These are phyloP conservation scores for Citrus hindsii DNA, from an alignment of 345 rosid genomes.

Conservation along the genomic window DNA sequence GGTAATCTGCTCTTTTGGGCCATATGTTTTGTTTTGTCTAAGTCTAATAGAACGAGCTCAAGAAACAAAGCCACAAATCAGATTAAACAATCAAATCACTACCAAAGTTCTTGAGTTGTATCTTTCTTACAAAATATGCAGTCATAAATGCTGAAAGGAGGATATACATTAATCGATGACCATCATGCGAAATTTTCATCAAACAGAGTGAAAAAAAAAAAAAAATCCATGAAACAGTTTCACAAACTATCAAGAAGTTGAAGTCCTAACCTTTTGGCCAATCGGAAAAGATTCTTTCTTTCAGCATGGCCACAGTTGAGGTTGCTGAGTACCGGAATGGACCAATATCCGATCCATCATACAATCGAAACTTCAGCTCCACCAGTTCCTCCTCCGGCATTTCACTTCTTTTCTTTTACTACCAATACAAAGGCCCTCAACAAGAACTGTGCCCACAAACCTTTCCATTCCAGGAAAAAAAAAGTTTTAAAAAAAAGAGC, in stretches of 20 bases:
- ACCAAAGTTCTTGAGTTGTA: not conserved
- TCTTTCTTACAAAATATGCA: not conserved
- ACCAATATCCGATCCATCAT: slow-evolving; percentile 92
- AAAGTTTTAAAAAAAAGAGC: not conserved
- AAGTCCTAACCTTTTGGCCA: slow-evolving; percentile 82
- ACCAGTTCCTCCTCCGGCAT: slow-evolving; percentile 84
- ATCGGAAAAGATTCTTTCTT: slow-evolving; percentile 72
- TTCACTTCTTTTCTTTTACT: slow-evolving; percentile 31
- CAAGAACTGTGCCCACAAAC: not conserved
- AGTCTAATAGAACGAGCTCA: not conserved
- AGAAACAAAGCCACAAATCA: not conserved
- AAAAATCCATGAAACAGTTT: not conserved
- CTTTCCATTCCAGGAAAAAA: not conserved
- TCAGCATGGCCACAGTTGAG: slow-evolving; percentile 71
- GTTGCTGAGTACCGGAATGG: slow-evolving; percentile 79
- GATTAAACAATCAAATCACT: not conserved
- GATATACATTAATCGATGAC: not conserved
- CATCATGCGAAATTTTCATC: not conserved
- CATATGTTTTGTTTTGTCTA: not conserved
- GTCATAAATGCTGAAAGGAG: not conserved
- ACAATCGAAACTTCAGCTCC: slow-evolving; percentile 82
- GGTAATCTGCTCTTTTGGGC: not conserved
- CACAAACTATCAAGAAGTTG: not conserved
- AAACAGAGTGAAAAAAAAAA: not conserved
- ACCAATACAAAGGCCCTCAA: slow-evolving; percentile 15